Percentiles rank a stretch among this genome's conserved stretches.
These are phyloP conservation scores for Suillus tomentosus DNA, from an alignment of 768 basidiomycete genomes.

Conservation along the genomic window DNA sequence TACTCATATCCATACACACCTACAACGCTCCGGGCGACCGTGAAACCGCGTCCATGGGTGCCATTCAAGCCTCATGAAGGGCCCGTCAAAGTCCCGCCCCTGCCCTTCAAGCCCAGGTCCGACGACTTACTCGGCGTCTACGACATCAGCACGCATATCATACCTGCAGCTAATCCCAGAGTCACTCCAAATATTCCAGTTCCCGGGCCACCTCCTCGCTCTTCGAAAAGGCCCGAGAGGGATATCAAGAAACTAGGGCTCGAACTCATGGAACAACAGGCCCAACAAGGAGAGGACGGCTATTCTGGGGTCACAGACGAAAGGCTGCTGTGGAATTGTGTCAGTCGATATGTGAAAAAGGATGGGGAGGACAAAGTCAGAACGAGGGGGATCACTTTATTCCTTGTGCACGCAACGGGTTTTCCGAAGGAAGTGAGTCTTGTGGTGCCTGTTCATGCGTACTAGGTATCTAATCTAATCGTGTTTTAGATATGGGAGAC, in stretches of 20 bases:
- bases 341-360: constrained; percentile 65
- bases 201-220: constrained; percentile 21
- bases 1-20: constrained; percentile 26
- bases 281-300: constrained; percentile 16
- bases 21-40: constrained; percentile 18
- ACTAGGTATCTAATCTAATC: constrained; percentile 1
- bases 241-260: constrained; percentile 17
- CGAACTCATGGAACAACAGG: constrained; percentile 23
- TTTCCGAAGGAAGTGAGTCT: constrained; percentile 77
- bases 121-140: constrained; percentile 24
- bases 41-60: constrained; percentile 25
- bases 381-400: constrained; percentile 58
- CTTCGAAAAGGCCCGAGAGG: constrained; percentile 4
- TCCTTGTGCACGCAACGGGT: constrained; percentile 84
- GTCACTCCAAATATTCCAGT: constrained; percentile 24
- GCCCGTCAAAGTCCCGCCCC: constrained; percentile 11
- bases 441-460: too few species aligned
- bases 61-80: constrained; percentile 20
- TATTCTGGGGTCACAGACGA: constrained; percentile 17
- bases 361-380: constrained; percentile 19
- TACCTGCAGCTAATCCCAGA: constrained; percentile 32
- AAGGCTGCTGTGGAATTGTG: constrained; percentile 62
- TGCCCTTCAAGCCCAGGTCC: constrained; percentile 24
- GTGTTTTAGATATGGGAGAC: constrained; percentile 75
- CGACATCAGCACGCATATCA: constrained; percentile 31